Evolutionary conservation across 331 rosid genomes (phyloP).

Genomic region (Spiraea crenata): DNA sequence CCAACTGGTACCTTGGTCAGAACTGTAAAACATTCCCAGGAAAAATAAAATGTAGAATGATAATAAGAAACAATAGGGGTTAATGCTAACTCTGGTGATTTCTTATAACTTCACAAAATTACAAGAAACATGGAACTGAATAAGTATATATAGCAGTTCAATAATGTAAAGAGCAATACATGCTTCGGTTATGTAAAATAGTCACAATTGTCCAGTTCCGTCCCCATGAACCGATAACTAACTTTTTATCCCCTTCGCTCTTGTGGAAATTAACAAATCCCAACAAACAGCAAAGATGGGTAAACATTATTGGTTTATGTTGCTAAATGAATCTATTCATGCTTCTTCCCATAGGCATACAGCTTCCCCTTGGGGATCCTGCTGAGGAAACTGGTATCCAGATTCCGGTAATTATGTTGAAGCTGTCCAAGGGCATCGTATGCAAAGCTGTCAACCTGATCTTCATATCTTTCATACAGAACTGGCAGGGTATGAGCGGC

Average conservation of each 20-base stretch:
- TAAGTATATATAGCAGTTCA: neutral
- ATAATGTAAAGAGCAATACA: neutral
- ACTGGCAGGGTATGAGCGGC: conserved; percentile 88
- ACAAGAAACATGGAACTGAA: neutral
- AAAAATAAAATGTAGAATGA: too few relatives aligned
- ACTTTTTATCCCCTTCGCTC: neutral
- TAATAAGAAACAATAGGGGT: neutral
- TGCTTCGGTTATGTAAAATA: neutral
- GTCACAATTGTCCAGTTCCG: neutral
- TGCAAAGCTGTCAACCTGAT: conserved; percentile 63
- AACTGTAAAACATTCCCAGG: too few relatives aligned
- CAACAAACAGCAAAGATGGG: conserved; percentile 18
- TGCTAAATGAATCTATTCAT: conserved; percentile 43
- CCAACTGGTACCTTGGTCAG: neutral
- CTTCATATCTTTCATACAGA: conserved; percentile 78
- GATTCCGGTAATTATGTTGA: conserved; percentile 41
- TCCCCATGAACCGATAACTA: neutral
- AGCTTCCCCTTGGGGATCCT: conserved; percentile 67
- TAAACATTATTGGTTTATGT: neutral
- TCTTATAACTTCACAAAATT: neutral
- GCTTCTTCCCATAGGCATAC: conserved; percentile 45
- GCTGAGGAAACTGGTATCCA: conserved; percentile 69
- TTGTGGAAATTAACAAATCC: neutral
- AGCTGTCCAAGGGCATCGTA: conserved; percentile 54
- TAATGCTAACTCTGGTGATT: neutral